These are phyloP conservation scores for Anisogramma anomala DNA, from an alignment of 2,329 filamentous ascomycete species.

Conservation along the genomic window DNA sequence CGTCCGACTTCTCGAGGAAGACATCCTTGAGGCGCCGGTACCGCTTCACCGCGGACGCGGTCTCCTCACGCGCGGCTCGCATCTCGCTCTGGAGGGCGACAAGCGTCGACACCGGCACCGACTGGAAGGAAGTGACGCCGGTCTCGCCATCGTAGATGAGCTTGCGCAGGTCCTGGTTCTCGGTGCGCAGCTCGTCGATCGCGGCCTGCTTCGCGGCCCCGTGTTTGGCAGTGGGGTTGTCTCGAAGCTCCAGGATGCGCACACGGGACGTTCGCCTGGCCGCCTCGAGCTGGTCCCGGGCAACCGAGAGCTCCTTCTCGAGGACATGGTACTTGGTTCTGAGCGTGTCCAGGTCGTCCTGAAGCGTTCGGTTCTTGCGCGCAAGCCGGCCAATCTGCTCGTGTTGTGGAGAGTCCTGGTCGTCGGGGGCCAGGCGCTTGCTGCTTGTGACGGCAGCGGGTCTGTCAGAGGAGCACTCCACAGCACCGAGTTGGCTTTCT, in stretches of 20 bases:
- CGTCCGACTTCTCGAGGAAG: constrained; percentile 78
- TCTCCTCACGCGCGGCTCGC: constrained; percentile 56
- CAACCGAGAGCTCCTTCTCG: constrained; percentile 63
- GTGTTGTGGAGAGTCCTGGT: constrained; percentile 35
- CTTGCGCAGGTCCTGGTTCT: constrained; percentile 72
- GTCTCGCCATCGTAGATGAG: constrained; percentile 46
- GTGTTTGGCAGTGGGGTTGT: constrained; percentile 81
- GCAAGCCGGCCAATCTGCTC: constrained; percentile 71
- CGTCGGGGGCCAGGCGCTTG: constrained; percentile 55
- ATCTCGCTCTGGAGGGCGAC: constrained; percentile 66
- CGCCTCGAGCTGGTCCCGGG: constrained; percentile 58
- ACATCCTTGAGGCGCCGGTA: constrained; percentile 82
- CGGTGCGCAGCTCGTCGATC: constrained; percentile 62
- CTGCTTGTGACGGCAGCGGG: constrained; percentile 34
- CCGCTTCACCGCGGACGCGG: constrained; percentile 67
- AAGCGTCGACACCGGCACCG: constrained; percentile 67
- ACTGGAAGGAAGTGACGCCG: constrained; percentile 33
- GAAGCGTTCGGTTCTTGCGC: constrained; percentile 79
- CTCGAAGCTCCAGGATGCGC: constrained; percentile 72
- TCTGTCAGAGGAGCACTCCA: constrained; percentile 36
- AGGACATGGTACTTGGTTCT: constrained; percentile 61
- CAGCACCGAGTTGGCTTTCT: constrained; percentile 59
- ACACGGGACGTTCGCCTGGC: constrained; percentile 59
- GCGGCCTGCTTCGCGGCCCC: constrained; percentile 78
- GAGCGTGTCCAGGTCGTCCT: constrained; percentile 60